Evolutionary conservation across 176 grass and related monocot genomes (phyloP), one percentile per base, ranked within the genome.

Genomic region (Melocanna baccifera): DNA sequence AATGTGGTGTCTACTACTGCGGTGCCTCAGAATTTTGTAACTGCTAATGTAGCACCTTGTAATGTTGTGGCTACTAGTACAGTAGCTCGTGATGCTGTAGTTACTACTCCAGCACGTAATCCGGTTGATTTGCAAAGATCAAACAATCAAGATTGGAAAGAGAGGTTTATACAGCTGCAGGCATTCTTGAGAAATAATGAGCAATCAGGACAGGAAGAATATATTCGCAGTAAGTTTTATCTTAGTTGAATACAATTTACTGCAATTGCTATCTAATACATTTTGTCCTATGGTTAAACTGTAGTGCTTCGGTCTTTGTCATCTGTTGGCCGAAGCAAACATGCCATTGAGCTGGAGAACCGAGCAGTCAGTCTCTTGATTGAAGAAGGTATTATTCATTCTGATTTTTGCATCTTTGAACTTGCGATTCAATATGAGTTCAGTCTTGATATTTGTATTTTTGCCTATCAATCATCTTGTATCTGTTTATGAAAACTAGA

Each of bases 261-360:
- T 0, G 1, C 23, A 29, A 42, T 50, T 62, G 30, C 2, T 82
- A 75, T 85, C 72, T 86, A 69, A 86, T 55, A 20, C 1, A 37
- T 3, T 67, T 40, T 84, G 25, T 58, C 53, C 20, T 81, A 62
- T 86, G 69, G 43, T 37, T 57, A 53, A 77, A 73, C 80, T 86
- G 58, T 76, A 98, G 93, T 86, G 86, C 91, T 98, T 72, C 78
- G 86, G 58, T 96, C 93, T 39, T 86, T 96, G 67, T 94, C 96
- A 79, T 71, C 96, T 18, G 75, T 63, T 66, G 93, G 86, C 47
- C 83, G 89, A 90, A 98, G 86, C 78, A 93, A 85, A 86, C 91
- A 94, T 86, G 91, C 96, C 15, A 69, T 96, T 71, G 93, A 96
- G 42, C 75, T 98, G 81, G 93, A 98, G 96, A 96, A 92, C 76